Base-by-base conservation (phyloP, 805 yeast genomes). In the Nakazawaea molendinolei region DNA sequence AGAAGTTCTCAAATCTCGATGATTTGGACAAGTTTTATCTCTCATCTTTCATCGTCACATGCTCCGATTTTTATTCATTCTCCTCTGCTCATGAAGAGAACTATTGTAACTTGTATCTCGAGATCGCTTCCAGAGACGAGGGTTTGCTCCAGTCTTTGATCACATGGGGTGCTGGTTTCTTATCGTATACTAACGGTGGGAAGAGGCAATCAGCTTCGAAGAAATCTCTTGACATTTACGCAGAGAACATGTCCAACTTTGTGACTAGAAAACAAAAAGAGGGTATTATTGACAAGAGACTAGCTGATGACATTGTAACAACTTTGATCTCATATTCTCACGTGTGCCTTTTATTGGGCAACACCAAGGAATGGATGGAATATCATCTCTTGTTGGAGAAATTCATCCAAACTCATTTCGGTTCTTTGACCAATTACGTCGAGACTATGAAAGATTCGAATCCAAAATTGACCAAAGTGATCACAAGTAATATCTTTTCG, bases 11-110 rank as follows among this genome's bases (percentile, higher is more conserved):
- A 2, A 17, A 36, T 9, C 16, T 36, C 28, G 31, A 26, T 17
- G 35, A 36, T 10, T 6, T 36, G 8, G 34, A 31, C 17, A 20
- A 16, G 18, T 36, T 36, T 16, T 36, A 36, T 13, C 10, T 36
- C 6, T 26, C 15, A 22, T n/a, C 32, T 3, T 36, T 26, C 22
- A 5, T 5, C 2, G n/a, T 10, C 12, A 23, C 16, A 5, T 18
- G 8, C 15, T 12, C 13, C 12, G 15, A 13, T 12, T 6, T 23
- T 3, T 22, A 22, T 21, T 19, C 35, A 8, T 29, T 36, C 27
- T 12, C 8, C 3, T 36, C 35, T 14, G 17, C 28, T 8, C 12
- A 18, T 4, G 39, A 36, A 27, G 14, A 5, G 9, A 31, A 31
- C 13, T 31, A 31, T n/a, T 31, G 22, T 15, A 29, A 31, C n/a